Conservation (phyloP, 805 yeast genomes). For the Torulaspora gathmanii region DNA sequence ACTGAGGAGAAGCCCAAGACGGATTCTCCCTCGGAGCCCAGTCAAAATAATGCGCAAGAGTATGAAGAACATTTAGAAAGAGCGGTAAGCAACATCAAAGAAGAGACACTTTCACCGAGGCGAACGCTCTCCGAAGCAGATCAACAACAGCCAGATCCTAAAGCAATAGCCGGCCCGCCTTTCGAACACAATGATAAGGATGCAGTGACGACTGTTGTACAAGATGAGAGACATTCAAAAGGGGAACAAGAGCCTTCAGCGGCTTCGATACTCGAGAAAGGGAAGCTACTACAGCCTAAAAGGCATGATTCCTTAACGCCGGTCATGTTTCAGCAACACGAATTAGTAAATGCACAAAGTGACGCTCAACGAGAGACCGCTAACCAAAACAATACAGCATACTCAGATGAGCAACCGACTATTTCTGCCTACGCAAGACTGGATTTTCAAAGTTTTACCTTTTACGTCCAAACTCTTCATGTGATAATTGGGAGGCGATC, state of each 20-base stretch:
- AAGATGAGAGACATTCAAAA: neutral
- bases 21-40: neutral
- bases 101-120: slow-evolving; percentile 7
- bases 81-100: slow-evolving; percentile 1
- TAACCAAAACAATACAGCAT: slow-evolving; percentile 2
- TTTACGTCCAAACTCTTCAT: slow-evolving; percentile 93
- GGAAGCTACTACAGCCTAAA: slow-evolving; percentile 14
- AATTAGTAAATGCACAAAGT: slow-evolving; percentile 7
- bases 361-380: slow-evolving; percentile 2
- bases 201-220: neutral
- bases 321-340: slow-evolving; percentile 26
- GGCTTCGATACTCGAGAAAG: slow-evolving; percentile 23
- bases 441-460: slow-evolving; percentile 89
- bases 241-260: slow-evolving; percentile 25
- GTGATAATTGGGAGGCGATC: slow-evolving; percentile 88
- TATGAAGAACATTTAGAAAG: neutral
- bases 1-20: neutral
- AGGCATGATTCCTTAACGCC: slow-evolving; percentile 32
- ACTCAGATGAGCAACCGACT: slow-evolving; percentile 36
- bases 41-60: neutral
- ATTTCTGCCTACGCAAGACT: slow-evolving; percentile 59
- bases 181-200: neutral
- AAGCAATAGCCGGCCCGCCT: neutral
- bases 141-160: neutral
- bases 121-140: slow-evolving; percentile 7